phyloP scores from a whole-genome alignment of 1,284 basidiomycete species.

The Pseudozyma hubeiensis region DNA sequence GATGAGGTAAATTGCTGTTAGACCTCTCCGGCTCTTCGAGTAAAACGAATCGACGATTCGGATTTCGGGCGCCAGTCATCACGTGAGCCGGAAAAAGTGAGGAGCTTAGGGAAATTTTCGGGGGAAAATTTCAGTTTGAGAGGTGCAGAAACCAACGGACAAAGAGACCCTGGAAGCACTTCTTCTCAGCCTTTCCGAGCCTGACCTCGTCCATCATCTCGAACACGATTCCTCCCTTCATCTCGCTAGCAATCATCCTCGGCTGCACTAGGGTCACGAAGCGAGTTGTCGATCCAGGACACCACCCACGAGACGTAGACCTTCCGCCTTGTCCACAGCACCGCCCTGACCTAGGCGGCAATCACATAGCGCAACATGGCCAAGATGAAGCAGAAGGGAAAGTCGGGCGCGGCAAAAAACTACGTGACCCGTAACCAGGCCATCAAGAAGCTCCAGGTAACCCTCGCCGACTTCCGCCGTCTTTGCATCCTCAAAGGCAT shows the following conservation, averaged over 20 bases:
- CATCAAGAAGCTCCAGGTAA: slow-evolving; percentile 82
- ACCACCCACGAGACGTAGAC: not conserved
- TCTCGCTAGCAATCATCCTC: not conserved
- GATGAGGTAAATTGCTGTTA: too few relatives aligned
- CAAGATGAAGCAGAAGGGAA: slow-evolving; percentile 87
- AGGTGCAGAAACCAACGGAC: slow-evolving; percentile 9
- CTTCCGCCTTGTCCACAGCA: not conserved
- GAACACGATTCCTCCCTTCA: not conserved
- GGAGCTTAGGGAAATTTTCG: slow-evolving; percentile 26
- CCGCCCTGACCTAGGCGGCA: not conserved
- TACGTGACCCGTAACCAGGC: slow-evolving; percentile 80
- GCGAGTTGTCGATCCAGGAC: too few relatives aligned
- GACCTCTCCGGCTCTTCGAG: not conserved
- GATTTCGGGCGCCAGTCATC: slow-evolving; percentile 19
- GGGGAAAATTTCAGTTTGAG: slow-evolving; percentile 26
- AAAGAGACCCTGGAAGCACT: slow-evolving; percentile 15
- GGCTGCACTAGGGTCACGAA: too few relatives aligned
- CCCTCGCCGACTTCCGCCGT: slow-evolving; percentile 94
- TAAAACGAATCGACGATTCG: not conserved
- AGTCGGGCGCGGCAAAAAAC: slow-evolving; percentile 77
- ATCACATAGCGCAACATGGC: slow-evolving; percentile 75
- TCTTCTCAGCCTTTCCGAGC: not conserved
- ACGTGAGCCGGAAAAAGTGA: slow-evolving; percentile 24
- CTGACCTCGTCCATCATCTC: slow-evolving; percentile 9
- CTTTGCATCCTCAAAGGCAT: slow-evolving; percentile 99